phyloP scores from a whole-genome alignment of 2,329 filamentous ascomycete species.

The Fusarium napiforme region DNA sequence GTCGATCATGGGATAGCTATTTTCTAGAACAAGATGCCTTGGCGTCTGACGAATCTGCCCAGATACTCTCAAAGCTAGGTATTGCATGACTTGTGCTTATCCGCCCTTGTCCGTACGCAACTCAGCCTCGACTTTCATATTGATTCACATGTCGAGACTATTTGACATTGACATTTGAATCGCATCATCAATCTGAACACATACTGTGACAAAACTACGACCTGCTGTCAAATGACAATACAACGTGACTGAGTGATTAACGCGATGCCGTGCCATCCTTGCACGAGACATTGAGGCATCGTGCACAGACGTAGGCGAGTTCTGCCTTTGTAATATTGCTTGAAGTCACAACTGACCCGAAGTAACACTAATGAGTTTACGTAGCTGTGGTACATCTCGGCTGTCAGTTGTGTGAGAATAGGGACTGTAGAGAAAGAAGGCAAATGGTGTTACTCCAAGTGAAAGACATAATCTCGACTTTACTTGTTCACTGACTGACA shows the following conservation, averaged over 20 bases:
- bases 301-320: conserved; percentile 26
- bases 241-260: conserved; percentile 26
- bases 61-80: not conserved
- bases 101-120: not conserved
- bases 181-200: not conserved
- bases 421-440: no score
- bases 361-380: no score
- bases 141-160: not conserved
- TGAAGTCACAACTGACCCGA: not conserved
- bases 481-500: not conserved
- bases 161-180: no score
- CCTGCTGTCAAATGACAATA: not conserved
- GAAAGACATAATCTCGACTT: not conserved
- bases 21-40: not conserved
- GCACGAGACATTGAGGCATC: conserved; percentile 10
- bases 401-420: not conserved
- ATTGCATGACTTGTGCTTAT: not conserved
- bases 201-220: not conserved
- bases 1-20: not conserved
- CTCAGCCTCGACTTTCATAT: not conserved
- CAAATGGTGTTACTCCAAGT: not conserved
- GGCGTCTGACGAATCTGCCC: not conserved
- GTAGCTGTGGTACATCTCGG: not conserved
- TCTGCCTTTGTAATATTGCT: conserved; percentile 6
- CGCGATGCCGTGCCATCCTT: conserved; percentile 29